Base-by-base conservation (phyloP, 495 filamentous ascomycete species). In the Penicillium pulvis region DNA sequence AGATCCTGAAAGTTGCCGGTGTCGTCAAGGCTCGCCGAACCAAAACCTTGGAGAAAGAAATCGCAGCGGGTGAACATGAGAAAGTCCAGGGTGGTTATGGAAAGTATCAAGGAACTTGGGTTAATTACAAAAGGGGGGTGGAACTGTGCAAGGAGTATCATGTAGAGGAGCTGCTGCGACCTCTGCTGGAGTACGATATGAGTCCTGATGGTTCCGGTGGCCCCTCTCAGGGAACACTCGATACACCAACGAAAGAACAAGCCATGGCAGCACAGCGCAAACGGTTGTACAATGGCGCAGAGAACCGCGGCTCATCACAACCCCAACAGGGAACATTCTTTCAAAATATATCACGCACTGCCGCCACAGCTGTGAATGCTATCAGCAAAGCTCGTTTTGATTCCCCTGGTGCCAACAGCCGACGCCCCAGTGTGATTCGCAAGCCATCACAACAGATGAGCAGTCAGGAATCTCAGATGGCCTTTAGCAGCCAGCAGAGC, bases 51-150 rank as follows among this genome's bases (percentile, higher is more conserved):
- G 94, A 98, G 70, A 97, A 97, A 72, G 94, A 98, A 73, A 97
- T 98, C 55, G 85, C 95, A 49, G 92, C 87, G 0, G 94, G 94
- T 55, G 90, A 94, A 64, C 93, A 98, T 71, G 94, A 98, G 68
- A 98, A 98, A 77, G 93, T 98, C 8, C 94, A 98, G 68, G 94
- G 94, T 11, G 95, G 94, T 8, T 98, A 98, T 67, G 94, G 94
- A 50, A 97, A 97, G 79, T 98, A 98, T 66, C 94, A 98, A 75
- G 94, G 94, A 19, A 98, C 94, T 3, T 98, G 94, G 94, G 94
- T 98, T 53, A 91, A 88, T 61, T 97, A 93, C 67, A 85, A 90
- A 43, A 82, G 93, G 53, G 94, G 93, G 3, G 83, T 95, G 33
- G 91, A 96, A 56, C 92, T 98, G 57, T 97, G 94, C 63, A 86